Evolutionary conservation across 352 stramenopile genomes (phyloP).

Genomic region (Globisporangium spinosum): DNA sequence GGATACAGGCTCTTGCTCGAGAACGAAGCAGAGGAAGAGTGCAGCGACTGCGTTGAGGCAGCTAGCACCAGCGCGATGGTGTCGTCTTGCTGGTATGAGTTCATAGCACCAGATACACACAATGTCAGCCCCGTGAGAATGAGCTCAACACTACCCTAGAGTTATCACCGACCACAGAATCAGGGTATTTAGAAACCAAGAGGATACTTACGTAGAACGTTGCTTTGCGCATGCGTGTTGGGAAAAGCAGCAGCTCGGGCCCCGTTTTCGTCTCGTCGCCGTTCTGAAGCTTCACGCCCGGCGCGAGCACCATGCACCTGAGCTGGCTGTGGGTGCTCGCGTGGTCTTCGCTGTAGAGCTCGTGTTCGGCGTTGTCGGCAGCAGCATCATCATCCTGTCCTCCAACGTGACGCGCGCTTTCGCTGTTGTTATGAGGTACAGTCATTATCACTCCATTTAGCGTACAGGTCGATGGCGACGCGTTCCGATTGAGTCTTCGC

Average conservation of each 20-base stretch:
- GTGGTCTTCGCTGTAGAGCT: neutral
- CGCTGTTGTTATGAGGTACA: neutral
- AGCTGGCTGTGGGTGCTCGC: constrained; percentile 10
- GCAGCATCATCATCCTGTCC: neutral
- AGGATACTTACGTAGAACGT: constrained; percentile 28
- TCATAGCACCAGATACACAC: neutral
- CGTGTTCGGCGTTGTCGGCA: neutral
- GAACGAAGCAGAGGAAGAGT: constrained; percentile 5
- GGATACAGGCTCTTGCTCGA: constrained; percentile 8
- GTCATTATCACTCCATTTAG: neutral
- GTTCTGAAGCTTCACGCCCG: constrained; percentile 29
- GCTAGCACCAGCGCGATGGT: neutral
- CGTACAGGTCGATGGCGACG: too few species aligned
- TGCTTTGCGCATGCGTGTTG: constrained; percentile 27
- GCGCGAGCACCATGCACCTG: constrained; percentile 20
- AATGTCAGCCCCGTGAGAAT: too few species aligned
- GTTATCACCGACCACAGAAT: too few species aligned
- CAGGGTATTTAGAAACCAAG: neutral
- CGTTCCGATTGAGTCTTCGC: neutral
- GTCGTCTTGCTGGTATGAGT: constrained; percentile 12
- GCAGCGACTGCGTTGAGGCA: constrained; percentile 14
- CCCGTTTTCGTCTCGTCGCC: constrained; percentile 21
- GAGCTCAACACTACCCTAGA: too few species aligned
- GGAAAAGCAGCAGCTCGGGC: constrained; percentile 25
- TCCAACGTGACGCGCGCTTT: neutral